Base-by-base conservation (phyloP, 2,329 filamentous ascomycete genomes). In the Colletotrichum tabaci region DNA sequence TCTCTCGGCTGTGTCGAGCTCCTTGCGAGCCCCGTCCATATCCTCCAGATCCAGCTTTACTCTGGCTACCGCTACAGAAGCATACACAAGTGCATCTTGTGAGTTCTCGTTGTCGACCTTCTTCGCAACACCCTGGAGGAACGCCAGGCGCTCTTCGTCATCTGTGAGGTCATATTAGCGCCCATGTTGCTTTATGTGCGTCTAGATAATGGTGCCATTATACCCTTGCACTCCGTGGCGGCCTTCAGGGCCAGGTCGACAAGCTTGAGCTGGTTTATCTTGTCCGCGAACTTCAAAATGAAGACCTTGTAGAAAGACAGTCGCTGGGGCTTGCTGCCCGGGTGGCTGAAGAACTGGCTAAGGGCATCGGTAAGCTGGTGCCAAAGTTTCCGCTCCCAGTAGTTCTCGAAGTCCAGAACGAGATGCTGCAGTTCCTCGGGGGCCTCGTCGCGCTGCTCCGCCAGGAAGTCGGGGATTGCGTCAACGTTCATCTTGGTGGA, bases 371-470 rank as follows among this genome's bases (percentile, higher is more conserved):
- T 99, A 76, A 99, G 92, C 85, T 99, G 95, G 86, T 99, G 96
- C 96, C 96, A 99, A 84, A 99, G 89, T 86, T 98, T 98, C 79
- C 96, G 92, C 87, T 99, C 96, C 96, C 96, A 99, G 80, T 91
- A 94, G 81, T 97, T 95, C 87, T 99, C 96, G 76, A 99, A 98
- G 78, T 92, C 91, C 77, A 99, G 89, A 82, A 98, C 94, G 79
- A 94, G 90, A 78, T 92, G 89, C 84, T 98, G 95, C 64, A 97
- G 90, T 82, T 97, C 93, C 77, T 95, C 93, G 63, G 95, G 93
- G 78, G 95, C 94, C 81, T 91, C 87, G 80, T 98, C 94, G 81
- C 95, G 93, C 89, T 97, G 94, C 77, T 97, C 93, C 73, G 91
- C 90, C 75, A 99, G 93, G 85, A 98, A 97, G 82, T 97, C 94